These are phyloP conservation scores for Rhododendron kiyosumense DNA, from an alignment of 148 eudicot genomes.

Conservation along the genomic window DNA sequence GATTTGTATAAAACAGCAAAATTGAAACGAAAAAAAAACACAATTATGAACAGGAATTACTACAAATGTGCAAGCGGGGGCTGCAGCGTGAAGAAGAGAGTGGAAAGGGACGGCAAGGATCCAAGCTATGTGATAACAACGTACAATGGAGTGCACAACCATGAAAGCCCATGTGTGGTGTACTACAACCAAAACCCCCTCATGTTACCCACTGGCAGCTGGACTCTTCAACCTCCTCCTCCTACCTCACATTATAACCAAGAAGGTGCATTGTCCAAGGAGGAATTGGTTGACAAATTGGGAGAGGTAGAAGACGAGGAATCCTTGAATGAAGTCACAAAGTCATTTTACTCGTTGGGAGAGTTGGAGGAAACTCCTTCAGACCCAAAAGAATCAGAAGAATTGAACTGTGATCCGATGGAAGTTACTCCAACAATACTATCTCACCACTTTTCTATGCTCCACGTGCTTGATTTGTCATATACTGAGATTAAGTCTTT, in stretches of 20 bases:
- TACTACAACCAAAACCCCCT: neutral
- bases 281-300: too few relatives aligned
- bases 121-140: slow-evolving; percentile 12
- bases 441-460: neutral
- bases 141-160: slow-evolving; percentile 13
- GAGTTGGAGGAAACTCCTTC: neutral
- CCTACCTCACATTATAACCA: too few relatives aligned
- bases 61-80: slow-evolving; percentile 3
- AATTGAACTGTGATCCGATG: neutral
- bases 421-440: neutral
- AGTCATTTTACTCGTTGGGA: too few relatives aligned
- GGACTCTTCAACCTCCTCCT: neutral
- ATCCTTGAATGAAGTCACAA: too few relatives aligned
- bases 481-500: slow-evolving; percentile 5
- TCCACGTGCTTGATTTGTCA: slow-evolving; percentile 1
- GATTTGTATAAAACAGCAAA: neutral
- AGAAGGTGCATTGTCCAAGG: too few relatives aligned
- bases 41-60: slow-evolving; percentile 9
- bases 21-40: neutral
- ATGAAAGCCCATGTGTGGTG: slow-evolving; percentile 11
- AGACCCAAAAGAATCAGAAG: neutral
- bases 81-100: slow-evolving; percentile 16
- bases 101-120: slow-evolving; percentile 8
- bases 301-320: too few relatives aligned
- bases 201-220: neutral